Evolutionary conservation across 441 rosid genomes (phyloP), one percentile per base, ranked within the genome.

Genomic region (Eutrema salsugineum): DNA sequence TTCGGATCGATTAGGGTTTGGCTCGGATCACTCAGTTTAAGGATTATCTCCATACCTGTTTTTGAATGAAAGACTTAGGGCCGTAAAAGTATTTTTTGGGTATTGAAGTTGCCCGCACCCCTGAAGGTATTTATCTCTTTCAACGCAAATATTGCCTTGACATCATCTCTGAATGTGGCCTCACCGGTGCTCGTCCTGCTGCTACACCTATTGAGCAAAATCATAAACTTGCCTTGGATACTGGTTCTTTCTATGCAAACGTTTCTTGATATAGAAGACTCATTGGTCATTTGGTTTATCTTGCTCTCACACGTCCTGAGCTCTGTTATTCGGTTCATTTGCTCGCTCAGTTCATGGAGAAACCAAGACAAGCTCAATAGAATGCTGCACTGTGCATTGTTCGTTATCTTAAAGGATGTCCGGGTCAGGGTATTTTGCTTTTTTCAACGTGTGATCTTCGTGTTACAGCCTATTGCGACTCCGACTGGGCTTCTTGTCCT

Each of bases 101-200:
- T 1, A 2, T 22, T 22, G 33, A 30, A 6, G 33, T 30, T 51
- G 2, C 11, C 1, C 11, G 24, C 0, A 5, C 11, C 1, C 3
- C 11, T 8, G 50, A 46, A 0, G 15, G 32, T 0, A 0, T 12
- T 6, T 24, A 4, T 0, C 3, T 51, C 0, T 27, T 11, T 0
- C 57, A 51, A 7, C 19, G 57, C 0, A 51, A 51, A 4, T 51
- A 51, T 7, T 35, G 19, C 0, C 5, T 51, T 0, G 57, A 51
- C 1, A 51, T 51, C 0, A 3, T 51, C 0, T 1, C 1, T 0
- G 11, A 51, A 0, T 6, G 1, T 6, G 57, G 16, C 0, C 9
- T 6, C 0, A 30, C 33, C 0, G 8, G 33, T 5, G 6, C 33
- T 0, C 33, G 33, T 0, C 33, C 33, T 3, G 33, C 1, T 30